Evolutionary conservation across 2,329 filamentous ascomycete genomes (phyloP).

Genomic region (Elsinoe necatrix): DNA sequence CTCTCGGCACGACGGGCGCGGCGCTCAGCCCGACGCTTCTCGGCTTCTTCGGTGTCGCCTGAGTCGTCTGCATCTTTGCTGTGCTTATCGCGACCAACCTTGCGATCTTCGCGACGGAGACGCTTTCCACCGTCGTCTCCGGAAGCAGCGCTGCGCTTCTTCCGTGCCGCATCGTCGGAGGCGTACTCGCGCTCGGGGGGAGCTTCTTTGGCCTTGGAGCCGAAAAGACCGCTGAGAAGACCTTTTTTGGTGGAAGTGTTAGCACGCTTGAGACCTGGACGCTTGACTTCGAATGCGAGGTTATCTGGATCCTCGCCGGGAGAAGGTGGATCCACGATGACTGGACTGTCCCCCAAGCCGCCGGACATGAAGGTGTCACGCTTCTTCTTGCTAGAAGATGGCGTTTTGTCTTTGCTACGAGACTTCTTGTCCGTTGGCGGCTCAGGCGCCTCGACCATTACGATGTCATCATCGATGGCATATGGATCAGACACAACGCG

Average conservation of each 20-base stretch:
- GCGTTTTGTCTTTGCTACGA: slow-evolving; percentile 28
- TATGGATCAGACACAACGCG: slow-evolving; percentile 50
- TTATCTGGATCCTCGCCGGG: slow-evolving; percentile 40
- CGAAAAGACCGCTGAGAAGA: slow-evolving; percentile 50
- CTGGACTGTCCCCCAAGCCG: slow-evolving; percentile 36
- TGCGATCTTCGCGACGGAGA: slow-evolving; percentile 31
- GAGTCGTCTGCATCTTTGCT: slow-evolving; percentile 26
- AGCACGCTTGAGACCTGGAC: slow-evolving; percentile 50
- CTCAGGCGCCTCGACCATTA: slow-evolving; percentile 46
- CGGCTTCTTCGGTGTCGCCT: slow-evolving; percentile 28
- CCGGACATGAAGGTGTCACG: slow-evolving; percentile 34
- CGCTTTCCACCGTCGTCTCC: slow-evolving; percentile 30
- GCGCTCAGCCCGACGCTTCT: slow-evolving; percentile 30
- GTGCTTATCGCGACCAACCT: slow-evolving; percentile 23
- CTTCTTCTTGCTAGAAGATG: slow-evolving; percentile 32
- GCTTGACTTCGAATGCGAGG: slow-evolving; percentile 32
- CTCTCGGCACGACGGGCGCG: slow-evolving; percentile 27
- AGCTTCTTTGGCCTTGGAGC: slow-evolving; percentile 26
- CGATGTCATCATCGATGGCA: slow-evolving; percentile 52
- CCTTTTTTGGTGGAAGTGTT: slow-evolving; percentile 53
- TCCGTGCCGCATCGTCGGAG: slow-evolving; percentile 27
- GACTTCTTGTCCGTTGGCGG: slow-evolving; percentile 29
- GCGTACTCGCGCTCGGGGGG: slow-evolving; percentile 28
- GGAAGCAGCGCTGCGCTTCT: slow-evolving; percentile 27
- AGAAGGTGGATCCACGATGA: slow-evolving; percentile 34